These are phyloP conservation scores for Diaporthe caulivora DNA, from an alignment of 2,329 filamentous ascomycete species.

Conservation along the genomic window DNA sequence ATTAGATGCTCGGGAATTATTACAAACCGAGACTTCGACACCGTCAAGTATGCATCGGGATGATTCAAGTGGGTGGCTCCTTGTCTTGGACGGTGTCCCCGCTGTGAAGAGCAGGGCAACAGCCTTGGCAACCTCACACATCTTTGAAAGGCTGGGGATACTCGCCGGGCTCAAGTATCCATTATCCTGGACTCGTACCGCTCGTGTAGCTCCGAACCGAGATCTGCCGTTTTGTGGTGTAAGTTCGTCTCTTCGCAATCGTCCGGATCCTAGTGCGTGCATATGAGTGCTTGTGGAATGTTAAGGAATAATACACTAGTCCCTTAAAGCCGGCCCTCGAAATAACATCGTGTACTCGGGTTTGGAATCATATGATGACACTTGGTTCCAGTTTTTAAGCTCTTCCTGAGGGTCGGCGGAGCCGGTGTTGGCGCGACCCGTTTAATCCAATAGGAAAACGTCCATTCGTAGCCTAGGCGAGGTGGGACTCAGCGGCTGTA, in stretches of 20 bases:
- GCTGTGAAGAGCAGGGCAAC: background rate
- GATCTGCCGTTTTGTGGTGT: background rate
- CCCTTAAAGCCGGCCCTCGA: background rate
- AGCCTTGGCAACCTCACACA: background rate
- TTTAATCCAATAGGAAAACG: background rate
- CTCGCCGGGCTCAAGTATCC: background rate
- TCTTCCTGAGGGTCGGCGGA: slow-evolving; percentile 24
- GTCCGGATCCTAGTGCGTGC: background rate
- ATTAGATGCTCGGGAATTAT: background rate
- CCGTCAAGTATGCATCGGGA: background rate
- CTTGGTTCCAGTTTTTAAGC: slow-evolving; percentile 19
- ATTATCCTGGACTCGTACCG: background rate
- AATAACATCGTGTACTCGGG: background rate
- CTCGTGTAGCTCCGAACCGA: background rate
- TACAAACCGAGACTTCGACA: background rate
- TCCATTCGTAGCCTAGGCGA: background rate
- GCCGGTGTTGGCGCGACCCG: slow-evolving; percentile 5
- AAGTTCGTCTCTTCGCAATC: no score
- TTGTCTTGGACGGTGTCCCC: background rate
- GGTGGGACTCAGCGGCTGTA: background rate
- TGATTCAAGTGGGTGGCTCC: slow-evolving; percentile 7
- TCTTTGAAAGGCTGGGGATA: background rate
- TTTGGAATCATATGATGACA: background rate
- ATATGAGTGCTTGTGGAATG: background rate
- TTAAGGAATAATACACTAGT: background rate